Percentiles rank a stretch among this genome's conserved stretches.
Evolutionary conservation across 371 early-diverging fungal species (phyloP).

Genomic region (Actinomucor elegans): DNA sequence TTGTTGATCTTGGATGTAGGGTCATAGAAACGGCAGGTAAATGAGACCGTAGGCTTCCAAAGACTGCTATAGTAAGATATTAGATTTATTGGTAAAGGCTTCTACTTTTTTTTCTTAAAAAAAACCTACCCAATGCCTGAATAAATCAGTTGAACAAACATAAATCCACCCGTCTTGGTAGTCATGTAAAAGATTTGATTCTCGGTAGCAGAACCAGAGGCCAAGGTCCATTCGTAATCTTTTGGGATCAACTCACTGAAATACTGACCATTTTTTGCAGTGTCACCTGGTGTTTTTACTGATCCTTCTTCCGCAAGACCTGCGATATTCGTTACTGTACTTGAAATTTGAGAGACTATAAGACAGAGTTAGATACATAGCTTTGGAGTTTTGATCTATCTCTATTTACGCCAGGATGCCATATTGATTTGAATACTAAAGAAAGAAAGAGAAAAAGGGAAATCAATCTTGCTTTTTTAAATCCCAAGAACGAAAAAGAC

Average conservation of each 20-base stretch:
- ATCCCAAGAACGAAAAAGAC: constrained; percentile 1
- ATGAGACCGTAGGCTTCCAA: constrained; percentile 72
- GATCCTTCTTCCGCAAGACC: constrained; percentile 36
- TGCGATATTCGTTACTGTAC: constrained; percentile 48
- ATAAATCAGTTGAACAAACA: constrained; percentile 84
- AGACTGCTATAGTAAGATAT: no score
- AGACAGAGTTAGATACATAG: neutral
- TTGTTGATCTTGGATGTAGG: constrained; percentile 60
- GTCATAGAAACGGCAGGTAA: constrained; percentile 75
- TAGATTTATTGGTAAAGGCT: no score
- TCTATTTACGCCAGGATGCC: neutral
- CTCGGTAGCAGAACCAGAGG: constrained; percentile 81
- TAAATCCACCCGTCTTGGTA: constrained; percentile 72
- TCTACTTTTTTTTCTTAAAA: constrained; percentile 7
- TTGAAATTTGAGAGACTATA: constrained; percentile 50
- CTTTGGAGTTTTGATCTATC: neutral
- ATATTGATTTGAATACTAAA: neutral
- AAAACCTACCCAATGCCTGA: constrained; percentile 76
- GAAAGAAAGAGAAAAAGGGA: neutral
- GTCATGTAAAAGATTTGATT: constrained; percentile 87
- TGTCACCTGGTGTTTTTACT: constrained; percentile 55
- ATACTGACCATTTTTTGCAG: constrained; percentile 56
- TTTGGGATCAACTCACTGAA: constrained; percentile 56
- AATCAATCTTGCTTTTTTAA: neutral
- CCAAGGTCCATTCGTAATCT: constrained; percentile 75